Evolutionary conservation across 352 stramenopile species (phyloP).

Genomic region (Blastocystis sp.): DNA sequence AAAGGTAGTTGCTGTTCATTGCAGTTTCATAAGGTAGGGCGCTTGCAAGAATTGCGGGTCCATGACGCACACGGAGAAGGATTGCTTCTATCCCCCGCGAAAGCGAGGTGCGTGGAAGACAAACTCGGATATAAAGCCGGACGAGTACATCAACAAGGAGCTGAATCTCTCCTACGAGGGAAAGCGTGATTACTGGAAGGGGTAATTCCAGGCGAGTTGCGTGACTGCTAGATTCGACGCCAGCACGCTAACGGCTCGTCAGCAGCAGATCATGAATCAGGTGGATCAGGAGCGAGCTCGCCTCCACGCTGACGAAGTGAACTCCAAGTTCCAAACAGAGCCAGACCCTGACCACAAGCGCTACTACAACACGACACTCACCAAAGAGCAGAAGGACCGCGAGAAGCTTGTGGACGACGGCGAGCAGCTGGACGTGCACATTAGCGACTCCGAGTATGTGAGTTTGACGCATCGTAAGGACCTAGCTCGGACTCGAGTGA

Average conservation of each 20-base stretch:
- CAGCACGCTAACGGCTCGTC: neutral
- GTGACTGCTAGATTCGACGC: conserved; percentile 14
- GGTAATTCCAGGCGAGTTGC: conserved; percentile 81
- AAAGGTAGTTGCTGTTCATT: conserved; percentile 29
- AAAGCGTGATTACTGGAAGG: conserved; percentile 95
- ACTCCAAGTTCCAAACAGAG: conserved; percentile 61
- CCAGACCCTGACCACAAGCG: conserved; percentile 43
- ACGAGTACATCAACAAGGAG: conserved; percentile 86
- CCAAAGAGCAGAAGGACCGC: conserved; percentile 61
- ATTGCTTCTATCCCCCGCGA: conserved; percentile 89
- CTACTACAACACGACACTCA: conserved; percentile 58
- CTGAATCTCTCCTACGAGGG: conserved; percentile 92
- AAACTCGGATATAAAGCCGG: conserved; percentile 84
- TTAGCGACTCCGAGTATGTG: conserved; percentile 77
- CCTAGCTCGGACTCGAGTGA: conserved; percentile 84
- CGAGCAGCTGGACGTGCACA: conserved; percentile 72
- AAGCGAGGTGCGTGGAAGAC: conserved; percentile 88
- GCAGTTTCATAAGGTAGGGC: conserved; percentile 76
- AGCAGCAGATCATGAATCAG: conserved; percentile 21
- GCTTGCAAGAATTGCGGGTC: conserved; percentile 92
- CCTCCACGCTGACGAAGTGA: conserved; percentile 36
- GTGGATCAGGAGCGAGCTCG: conserved; percentile 65
- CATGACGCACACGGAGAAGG: conserved; percentile 87
- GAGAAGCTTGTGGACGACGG: conserved; percentile 75
- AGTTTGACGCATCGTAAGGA: conserved; percentile 78